Percentiles rank a stretch among this genome's conserved stretches.
Conservation (phyloP, 2,329 filamentous ascomycete species). For the Cladophialophora carrionii region DNA sequence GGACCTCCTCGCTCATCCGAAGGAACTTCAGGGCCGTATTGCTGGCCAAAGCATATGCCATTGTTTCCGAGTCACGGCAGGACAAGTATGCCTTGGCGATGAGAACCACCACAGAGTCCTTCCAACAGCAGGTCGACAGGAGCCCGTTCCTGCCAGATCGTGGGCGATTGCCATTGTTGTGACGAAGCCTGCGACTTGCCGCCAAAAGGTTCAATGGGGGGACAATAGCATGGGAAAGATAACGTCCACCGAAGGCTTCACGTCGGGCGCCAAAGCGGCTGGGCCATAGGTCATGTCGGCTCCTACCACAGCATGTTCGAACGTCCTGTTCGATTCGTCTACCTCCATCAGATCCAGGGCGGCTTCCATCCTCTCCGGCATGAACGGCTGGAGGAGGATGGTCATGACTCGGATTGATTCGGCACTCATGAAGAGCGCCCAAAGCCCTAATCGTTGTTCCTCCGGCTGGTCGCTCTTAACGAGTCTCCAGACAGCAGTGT, state of each 20-base stretch:
- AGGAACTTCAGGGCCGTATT: background rate
- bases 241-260: conserved; percentile 22
- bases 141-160: background rate
- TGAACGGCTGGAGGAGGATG: conserved; percentile 88
- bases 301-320: conserved; percentile 65
- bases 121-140: background rate
- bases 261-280: conserved; percentile 47
- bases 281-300: conserved; percentile 72
- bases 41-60: background rate
- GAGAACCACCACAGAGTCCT: background rate
- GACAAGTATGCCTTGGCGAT: background rate
- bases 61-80: background rate
- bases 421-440: conserved; percentile 68
- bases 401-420: conserved; percentile 78
- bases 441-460: conserved; percentile 52
- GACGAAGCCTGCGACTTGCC: background rate
- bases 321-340: conserved; percentile 60
- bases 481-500: conserved; percentile 69
- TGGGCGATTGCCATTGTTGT: background rate
- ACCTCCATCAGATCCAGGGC: conserved; percentile 82
- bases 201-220: conserved; percentile 12
- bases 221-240: conserved; percentile 31
- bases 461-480: conserved; percentile 39
- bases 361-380: conserved; percentile 74
- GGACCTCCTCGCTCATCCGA: background rate